These are phyloP conservation scores for Solanum sejunctum DNA, from an alignment of 257 asterid genomes.

Conservation along the genomic window DNA sequence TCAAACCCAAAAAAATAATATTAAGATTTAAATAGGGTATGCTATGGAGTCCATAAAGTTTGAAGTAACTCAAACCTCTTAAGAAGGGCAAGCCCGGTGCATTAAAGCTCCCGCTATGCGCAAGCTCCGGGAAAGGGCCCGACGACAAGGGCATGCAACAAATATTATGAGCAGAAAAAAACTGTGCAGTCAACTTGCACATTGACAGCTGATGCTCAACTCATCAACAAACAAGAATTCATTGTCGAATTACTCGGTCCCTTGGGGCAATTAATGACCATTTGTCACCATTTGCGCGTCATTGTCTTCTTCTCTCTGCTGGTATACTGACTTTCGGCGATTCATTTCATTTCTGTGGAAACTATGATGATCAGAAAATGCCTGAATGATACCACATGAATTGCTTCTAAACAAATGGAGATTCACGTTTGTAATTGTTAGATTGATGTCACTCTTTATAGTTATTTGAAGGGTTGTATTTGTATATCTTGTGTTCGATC, in stretches of 20 bases:
- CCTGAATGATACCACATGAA: neutral
- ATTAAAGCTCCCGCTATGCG: too few relatives aligned
- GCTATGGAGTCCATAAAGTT: neutral
- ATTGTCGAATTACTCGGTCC: neutral
- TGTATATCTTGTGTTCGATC: neutral
- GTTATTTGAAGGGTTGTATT: neutral
- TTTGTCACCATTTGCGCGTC: neutral
- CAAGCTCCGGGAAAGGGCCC: too few relatives aligned
- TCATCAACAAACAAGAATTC: neutral
- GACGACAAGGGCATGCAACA: neutral
- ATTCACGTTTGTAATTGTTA: neutral
- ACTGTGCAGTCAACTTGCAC: neutral
- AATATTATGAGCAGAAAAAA: neutral
- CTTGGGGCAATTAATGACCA: neutral
- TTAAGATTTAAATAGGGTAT: neutral
- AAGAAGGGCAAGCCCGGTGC: too few relatives aligned
- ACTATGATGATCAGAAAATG: neutral
- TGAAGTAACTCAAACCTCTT: neutral
- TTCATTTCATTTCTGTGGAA: constrained; percentile 16
- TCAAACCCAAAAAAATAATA: neutral
- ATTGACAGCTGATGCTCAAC: neutral
- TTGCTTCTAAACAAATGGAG: neutral
- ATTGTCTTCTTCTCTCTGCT: constrained; percentile 6
- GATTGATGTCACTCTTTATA: neutral
- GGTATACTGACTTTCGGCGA: neutral